Conservation (phyloP, 2,329 filamentous ascomycete species). For the Ceratocystis alfenasii region DNA sequence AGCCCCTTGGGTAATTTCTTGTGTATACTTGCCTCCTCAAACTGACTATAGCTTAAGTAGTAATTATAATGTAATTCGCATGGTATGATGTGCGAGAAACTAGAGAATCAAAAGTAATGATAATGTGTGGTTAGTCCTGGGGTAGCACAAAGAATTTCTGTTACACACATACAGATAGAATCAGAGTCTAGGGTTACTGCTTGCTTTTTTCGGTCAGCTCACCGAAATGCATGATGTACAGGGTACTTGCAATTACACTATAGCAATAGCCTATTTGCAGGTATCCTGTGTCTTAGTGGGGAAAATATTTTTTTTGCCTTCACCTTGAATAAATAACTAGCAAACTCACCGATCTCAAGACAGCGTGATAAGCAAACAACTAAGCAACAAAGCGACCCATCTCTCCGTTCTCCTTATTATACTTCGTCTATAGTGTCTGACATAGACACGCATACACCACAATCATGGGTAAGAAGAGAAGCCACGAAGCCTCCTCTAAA, state of each 20-base stretch:
- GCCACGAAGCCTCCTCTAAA: conserved; percentile 37
- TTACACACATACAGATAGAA: not conserved
- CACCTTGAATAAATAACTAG: not conserved
- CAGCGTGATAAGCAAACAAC: not conserved
- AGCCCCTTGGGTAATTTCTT: not conserved
- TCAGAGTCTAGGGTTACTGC: not conserved
- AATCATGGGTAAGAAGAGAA: conserved; percentile 41
- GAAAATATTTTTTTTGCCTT: conserved; percentile 6
- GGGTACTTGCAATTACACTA: not conserved
- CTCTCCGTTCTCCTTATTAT: not conserved
- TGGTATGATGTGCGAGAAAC: not conserved
- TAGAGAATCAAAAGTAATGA: not conserved
- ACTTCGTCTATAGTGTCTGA: not conserved
- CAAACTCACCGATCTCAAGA: not conserved
- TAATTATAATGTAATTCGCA: not conserved
- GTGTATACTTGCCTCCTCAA: not conserved
- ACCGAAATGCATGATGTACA: conserved; percentile 3
- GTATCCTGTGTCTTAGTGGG: conserved; percentile 3
- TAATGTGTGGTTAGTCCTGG: not conserved
- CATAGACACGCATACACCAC: not conserved
- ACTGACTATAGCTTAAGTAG: not conserved
- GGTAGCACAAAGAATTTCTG: not conserved
- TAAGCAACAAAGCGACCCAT: not conserved
- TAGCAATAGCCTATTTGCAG: not conserved
- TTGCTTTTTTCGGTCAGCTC: not conserved